A percentile compares a stretch with the other conserved stretches of the same genome.
These are phyloP conservation scores for Neostapfia colusana DNA, from an alignment of 176 grass and related monocot genomes.

Conservation along the genomic window DNA sequence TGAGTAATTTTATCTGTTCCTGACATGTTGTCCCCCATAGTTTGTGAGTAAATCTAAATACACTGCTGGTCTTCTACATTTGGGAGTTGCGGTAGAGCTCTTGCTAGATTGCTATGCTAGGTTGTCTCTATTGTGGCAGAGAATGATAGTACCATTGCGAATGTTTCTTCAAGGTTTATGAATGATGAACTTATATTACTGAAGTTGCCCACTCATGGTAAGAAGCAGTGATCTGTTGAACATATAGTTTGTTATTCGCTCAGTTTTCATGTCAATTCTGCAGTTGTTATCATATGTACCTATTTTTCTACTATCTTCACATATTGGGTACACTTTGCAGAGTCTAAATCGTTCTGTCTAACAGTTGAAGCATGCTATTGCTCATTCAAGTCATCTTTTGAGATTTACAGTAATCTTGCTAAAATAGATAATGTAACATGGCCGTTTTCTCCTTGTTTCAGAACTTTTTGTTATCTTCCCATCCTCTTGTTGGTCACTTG, in stretches of 20 bases:
- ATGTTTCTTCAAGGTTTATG: background rate
- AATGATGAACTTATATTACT: slow-evolving; percentile 2
- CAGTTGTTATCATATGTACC: background rate
- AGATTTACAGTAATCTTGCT: background rate
- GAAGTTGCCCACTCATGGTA: background rate
- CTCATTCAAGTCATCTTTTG: slow-evolving; percentile 9
- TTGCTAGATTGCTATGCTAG: background rate
- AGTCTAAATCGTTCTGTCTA: slow-evolving; percentile 15
- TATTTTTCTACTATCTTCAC: slow-evolving; percentile 5
- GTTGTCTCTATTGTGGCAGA: background rate
- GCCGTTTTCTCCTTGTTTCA: slow-evolving; percentile 29
- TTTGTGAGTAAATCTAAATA: background rate
- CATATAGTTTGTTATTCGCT: background rate
- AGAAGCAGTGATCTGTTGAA: background rate
- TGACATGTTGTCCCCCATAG: background rate
- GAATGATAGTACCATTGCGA: slow-evolving; percentile 5
- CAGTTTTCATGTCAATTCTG: slow-evolving; percentile 16
- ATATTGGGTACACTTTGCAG: background rate
- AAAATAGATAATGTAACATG: slow-evolving; percentile 18
- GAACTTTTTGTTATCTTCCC: slow-evolving; percentile 74
- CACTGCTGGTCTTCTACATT: background rate
- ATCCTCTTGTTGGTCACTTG: slow-evolving; percentile 85
- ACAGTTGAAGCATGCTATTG: background rate
- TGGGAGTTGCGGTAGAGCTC: background rate
- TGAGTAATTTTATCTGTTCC: slow-evolving; percentile 34